phyloP scores from a whole-genome alignment of 768 basidiomycete genomes.

The Rhizopogon salebrosus region DNA sequence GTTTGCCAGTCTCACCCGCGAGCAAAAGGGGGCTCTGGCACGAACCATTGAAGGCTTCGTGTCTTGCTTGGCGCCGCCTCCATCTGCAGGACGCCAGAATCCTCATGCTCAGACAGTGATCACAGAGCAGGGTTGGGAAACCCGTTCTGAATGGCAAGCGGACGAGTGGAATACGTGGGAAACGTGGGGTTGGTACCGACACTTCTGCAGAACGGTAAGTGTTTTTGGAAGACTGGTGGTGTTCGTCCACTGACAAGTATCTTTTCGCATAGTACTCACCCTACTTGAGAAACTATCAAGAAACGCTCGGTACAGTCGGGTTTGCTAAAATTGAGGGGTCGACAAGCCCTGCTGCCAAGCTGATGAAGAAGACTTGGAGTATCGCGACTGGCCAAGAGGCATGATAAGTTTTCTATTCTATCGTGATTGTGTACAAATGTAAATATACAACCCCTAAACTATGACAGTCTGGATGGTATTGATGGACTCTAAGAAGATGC shows the following conservation, averaged over 20 bases:
- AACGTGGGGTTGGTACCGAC: slow-evolving; percentile 88
- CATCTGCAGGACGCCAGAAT: slow-evolving; percentile 41
- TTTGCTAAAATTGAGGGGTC: slow-evolving; percentile 59
- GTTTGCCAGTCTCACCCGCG: slow-evolving; percentile 64
- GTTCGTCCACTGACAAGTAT: slow-evolving; percentile 2
- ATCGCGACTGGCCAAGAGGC: slow-evolving; percentile 59
- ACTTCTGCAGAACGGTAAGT: slow-evolving; percentile 78
- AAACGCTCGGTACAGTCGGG: slow-evolving; percentile 65
- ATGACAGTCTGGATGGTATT: neutral
- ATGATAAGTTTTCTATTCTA: slow-evolving; percentile 8
- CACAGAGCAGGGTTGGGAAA: slow-evolving; percentile 63
- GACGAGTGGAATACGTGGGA: slow-evolving; percentile 83
- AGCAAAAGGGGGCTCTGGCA: slow-evolving; percentile 71
- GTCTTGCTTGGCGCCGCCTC: slow-evolving; percentile 45
- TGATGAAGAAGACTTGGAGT: slow-evolving; percentile 68
- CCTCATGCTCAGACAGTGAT: slow-evolving; percentile 52
- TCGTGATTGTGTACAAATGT: slow-evolving; percentile 1
- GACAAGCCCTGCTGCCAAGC: slow-evolving; percentile 48
- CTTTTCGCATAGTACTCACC: slow-evolving; percentile 60
- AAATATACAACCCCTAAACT: neutral
- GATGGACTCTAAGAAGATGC: neutral
- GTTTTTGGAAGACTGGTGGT: slow-evolving; percentile 4
- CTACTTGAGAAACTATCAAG: slow-evolving; percentile 69
- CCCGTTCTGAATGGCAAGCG: slow-evolving; percentile 61
- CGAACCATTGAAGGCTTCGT: slow-evolving; percentile 76